phyloP scores from a whole-genome alignment of 2,329 filamentous ascomycete genomes.

The Fusarium stilboides region DNA sequence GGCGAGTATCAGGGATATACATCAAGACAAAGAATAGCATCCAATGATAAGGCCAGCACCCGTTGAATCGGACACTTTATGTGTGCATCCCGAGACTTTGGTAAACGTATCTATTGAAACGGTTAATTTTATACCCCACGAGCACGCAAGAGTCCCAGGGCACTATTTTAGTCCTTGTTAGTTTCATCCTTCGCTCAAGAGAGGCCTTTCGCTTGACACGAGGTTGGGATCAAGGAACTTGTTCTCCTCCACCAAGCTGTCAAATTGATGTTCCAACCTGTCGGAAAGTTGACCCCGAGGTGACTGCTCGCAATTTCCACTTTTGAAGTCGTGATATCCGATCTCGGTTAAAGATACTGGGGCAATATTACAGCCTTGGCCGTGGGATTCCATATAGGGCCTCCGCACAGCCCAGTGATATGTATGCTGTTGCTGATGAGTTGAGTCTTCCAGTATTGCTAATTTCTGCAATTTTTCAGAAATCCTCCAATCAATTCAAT shows the following conservation, averaged over 20 bases:
- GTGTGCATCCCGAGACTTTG: neutral
- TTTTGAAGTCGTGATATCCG: neutral
- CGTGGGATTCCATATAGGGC: neutral
- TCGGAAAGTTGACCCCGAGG: neutral
- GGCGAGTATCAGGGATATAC: too few relatives aligned
- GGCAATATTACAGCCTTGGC: neutral
- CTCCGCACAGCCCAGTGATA: neutral
- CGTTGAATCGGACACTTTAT: neutral
- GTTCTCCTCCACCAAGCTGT: neutral
- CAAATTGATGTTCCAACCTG: neutral
- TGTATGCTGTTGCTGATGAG: neutral
- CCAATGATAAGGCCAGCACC: neutral
- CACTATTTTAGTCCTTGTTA: neutral
- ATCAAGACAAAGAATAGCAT: too few relatives aligned
- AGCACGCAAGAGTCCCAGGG: neutral
- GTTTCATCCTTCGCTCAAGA: neutral
- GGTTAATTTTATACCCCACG: neutral
- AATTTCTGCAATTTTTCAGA: too few relatives aligned
- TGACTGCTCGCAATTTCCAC: neutral
- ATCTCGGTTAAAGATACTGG: neutral
- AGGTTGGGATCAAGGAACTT: neutral
- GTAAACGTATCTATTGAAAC: neutral
- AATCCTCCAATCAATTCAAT: too few relatives aligned
- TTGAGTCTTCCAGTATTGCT: neutral
- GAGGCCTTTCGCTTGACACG: neutral